Base-by-base conservation (phyloP, 2,329 filamentous ascomycete genomes). In the Aureobasidium namibiae region DNA sequence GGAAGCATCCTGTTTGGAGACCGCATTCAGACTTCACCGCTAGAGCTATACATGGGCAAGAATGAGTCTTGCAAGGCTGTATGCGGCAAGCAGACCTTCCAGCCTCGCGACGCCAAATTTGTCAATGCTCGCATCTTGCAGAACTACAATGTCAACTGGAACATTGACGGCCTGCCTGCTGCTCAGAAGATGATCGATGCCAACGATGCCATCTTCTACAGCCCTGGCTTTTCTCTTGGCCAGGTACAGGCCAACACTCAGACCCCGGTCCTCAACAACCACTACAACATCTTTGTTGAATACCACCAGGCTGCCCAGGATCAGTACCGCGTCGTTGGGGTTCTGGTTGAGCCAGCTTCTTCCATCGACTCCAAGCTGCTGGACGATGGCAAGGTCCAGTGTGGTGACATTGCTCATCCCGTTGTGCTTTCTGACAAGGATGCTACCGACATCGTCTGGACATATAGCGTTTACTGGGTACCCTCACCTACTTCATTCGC, bases 1-100 rank as follows among this genome's bases (percentile, higher is more conserved):
- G 94, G 94, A 24, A 96, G 92, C 78, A 99, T 99, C 70, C 76
- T 99, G 54, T 99, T 99, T 67, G 94, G 94, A 65, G 94, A 99
- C 75, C 85, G 94, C 60, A 99, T 99, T 76, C 90, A 90, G 76
- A 95, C 90, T n/a, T 97, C 92, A 36, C 90, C 92, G 0, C 96
- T 95, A 69, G 85, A 96, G 69, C 78, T 97, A 62, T 82, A 84
- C 65, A 96, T 99, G 92, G 84, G 76, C 59, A 78, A 84, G 63
- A 94, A 99, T 71, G 89, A 96, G 73, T 86, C 86, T 0, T 99
- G 94, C 78, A 94, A 92, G 72, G 74, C 81, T 16, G 79, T 95
- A 3, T 99, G 94, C 73, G 76, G 80, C 29, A 79, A 82, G 42
- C 80, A 81, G 41, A 88, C 85, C 23, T 87, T 86, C 69, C 80